These are phyloP conservation scores for Gaeumannomyces tritici DNA, from an alignment of 2,329 filamentous ascomycete genomes.

Conservation along the genomic window DNA sequence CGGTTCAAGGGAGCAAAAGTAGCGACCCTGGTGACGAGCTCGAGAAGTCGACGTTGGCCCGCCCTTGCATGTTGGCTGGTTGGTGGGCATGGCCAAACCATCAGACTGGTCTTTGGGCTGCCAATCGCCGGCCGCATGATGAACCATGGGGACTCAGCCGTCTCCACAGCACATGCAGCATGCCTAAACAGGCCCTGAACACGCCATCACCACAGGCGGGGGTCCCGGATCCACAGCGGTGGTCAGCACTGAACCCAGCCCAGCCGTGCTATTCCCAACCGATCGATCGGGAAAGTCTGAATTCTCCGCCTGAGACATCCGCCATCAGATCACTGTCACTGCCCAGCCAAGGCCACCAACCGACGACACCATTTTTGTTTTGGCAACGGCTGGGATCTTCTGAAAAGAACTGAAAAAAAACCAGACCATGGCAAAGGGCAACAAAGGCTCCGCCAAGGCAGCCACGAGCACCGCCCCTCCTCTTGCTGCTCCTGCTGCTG, in stretches of 20 bases:
- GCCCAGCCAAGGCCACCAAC: no score
- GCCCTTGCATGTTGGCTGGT: not conserved
- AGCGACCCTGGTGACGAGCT: not conserved
- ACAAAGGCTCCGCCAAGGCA: no score
- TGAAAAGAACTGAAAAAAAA: no score
- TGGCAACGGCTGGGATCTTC: no score
- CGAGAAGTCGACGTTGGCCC: not conserved
- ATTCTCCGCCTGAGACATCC: no score
- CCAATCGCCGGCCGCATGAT: not conserved
- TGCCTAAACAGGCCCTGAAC: not conserved
- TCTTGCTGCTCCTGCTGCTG: conserved; percentile 5
- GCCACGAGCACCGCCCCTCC: not conserved
- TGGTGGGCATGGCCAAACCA: not conserved
- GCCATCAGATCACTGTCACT: no score
- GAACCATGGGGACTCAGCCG: not conserved
- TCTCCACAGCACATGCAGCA: not conserved
- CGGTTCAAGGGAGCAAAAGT: not conserved
- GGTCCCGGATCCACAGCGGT: no score
- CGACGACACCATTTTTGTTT: no score
- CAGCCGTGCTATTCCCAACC: no score
- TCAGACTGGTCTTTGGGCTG: not conserved
- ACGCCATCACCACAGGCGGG: no score
- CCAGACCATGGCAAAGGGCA: no score
- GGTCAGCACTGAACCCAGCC: not conserved
- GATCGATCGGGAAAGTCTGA: not conserved